A percentile compares a stretch with the other conserved stretches of the same genome.
Conservation (phyloP, 495 filamentous ascomycete species). For the Tuber calosporum region DNA sequence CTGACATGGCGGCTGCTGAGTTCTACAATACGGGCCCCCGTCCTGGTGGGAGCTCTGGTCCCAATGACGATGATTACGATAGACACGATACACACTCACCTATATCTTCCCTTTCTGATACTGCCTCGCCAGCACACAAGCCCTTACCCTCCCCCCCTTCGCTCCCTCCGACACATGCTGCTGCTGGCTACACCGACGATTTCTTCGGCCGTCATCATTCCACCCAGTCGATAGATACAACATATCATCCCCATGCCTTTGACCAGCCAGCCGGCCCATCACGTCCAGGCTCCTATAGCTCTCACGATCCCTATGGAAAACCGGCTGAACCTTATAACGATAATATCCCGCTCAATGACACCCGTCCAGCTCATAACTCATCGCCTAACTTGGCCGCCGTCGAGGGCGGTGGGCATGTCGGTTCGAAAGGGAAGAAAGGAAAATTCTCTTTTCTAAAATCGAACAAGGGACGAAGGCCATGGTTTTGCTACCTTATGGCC, state of each 20-base stretch:
- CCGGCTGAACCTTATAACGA: constrained; percentile 47
- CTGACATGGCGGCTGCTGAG: constrained; percentile 73
- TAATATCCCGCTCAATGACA: constrained; percentile 49
- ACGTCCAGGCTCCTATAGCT: constrained; percentile 43
- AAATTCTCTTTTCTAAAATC: constrained; percentile 33
- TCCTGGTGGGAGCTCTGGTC: constrained; percentile 35
- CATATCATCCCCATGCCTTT: constrained; percentile 40
- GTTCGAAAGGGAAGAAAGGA: constrained; percentile 28
- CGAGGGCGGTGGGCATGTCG: background rate
- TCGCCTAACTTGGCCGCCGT: constrained; percentile 31
- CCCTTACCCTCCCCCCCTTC: constrained; percentile 33
- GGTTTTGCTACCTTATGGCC: constrained; percentile 76
- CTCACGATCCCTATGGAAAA: constrained; percentile 42
- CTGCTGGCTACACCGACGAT: constrained; percentile 41
- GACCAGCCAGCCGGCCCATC: constrained; percentile 21
- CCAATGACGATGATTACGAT: constrained; percentile 41
- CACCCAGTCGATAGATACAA: constrained; percentile 35
- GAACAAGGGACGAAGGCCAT: constrained; percentile 52
- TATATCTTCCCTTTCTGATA: constrained; percentile 14
- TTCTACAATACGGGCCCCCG: constrained; percentile 59
- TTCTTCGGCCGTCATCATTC: constrained; percentile 37
- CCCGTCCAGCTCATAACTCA: constrained; percentile 1
- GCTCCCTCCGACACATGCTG: constrained; percentile 32
- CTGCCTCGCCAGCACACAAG: constrained; percentile 20
- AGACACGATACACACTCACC: constrained; percentile 22